Conservation (phyloP, 768 basidiomycete genomes). For the Lyophyllum atratum region DNA sequence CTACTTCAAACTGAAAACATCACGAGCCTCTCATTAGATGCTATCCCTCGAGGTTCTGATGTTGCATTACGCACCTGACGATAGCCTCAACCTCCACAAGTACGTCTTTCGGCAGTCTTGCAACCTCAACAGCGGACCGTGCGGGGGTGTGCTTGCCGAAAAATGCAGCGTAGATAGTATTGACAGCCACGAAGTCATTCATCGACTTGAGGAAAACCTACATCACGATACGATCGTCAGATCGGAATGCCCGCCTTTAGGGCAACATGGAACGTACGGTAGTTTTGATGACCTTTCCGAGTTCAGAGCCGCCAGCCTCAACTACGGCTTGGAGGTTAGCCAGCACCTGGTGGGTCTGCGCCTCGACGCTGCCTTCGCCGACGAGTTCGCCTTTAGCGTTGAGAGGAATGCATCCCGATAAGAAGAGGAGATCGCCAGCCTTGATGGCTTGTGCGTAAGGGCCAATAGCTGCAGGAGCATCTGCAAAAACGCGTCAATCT, state of each 20-base stretch:
- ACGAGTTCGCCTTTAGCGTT: conserved; percentile 78
- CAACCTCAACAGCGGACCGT: conserved; percentile 88
- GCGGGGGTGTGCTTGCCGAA: conserved; percentile 94
- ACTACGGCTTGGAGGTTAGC: conserved; percentile 85
- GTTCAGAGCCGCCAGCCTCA: conserved; percentile 76
- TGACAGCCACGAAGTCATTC: conserved; percentile 86
- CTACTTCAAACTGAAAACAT: conserved; percentile 33
- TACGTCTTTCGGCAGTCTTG: conserved; percentile 87
- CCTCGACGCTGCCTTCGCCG: conserved; percentile 66
- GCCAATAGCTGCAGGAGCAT: conserved; percentile 77
- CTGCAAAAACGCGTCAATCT: conserved; percentile 36
- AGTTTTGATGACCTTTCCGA: conserved; percentile 87
- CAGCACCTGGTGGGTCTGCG: conserved; percentile 81
- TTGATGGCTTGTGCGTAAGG: conserved; percentile 91
- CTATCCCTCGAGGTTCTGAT: background rate
- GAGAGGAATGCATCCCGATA: conserved; percentile 87
- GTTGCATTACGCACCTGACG: conserved; percentile 56
- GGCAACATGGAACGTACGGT: conserved; percentile 56
- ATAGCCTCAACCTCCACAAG: conserved; percentile 92
- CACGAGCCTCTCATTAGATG: background rate
- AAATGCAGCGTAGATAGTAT: conserved; percentile 78
- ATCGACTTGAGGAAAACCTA: conserved; percentile 93
- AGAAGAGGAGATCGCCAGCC: conserved; percentile 81
- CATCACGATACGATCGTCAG: background rate
- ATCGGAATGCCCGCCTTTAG: background rate